phyloP scores from a whole-genome alignment of 768 basidiomycete species.

The Lanmaoa pseudosensibilis region DNA sequence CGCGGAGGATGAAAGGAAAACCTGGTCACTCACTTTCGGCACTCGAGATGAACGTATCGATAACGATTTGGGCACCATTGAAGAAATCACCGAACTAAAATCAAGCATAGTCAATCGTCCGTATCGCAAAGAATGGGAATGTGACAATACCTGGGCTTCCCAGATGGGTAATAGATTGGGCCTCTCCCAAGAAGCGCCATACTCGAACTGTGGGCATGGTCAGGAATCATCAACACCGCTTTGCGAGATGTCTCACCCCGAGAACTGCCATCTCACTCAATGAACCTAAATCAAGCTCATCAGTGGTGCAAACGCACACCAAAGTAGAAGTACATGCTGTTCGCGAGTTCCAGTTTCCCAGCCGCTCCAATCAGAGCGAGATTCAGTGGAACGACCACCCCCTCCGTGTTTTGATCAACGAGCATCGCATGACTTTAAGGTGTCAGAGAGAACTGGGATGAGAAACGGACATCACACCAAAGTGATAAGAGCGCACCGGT shows the following conservation, averaged over 20 bases:
- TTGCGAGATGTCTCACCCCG: constrained; percentile 51
- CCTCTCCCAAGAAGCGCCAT: constrained; percentile 86
- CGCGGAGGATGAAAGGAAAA: no score
- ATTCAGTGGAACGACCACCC: constrained; percentile 80
- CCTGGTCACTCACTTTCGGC: constrained; percentile 62
- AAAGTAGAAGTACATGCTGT: constrained; percentile 53
- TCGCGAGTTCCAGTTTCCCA: constrained; percentile 82
- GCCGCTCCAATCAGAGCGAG: constrained; percentile 50
- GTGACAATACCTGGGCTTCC: constrained; percentile 74
- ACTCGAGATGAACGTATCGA: constrained; percentile 86
- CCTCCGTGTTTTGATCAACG: constrained; percentile 83
- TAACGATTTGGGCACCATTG: constrained; percentile 85
- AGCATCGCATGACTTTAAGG: constrained; percentile 80
- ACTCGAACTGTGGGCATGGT: constrained; percentile 69
- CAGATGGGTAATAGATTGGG: constrained; percentile 83
- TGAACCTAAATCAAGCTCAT: constrained; percentile 51
- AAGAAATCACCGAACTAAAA: constrained; percentile 89
- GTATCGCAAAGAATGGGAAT: neutral
- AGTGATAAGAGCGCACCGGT: constrained; percentile 43
- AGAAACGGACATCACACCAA: neutral
- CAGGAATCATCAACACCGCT: neutral
- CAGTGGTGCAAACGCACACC: neutral
- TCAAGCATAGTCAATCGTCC: neutral
- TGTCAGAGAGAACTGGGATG: neutral
- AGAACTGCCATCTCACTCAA: constrained; percentile 89